A percentile compares a stretch with the other conserved stretches of the same genome.
Evolutionary conservation across 495 filamentous ascomycete species (phyloP).

Genomic region (Ascodesmis nigricans): DNA sequence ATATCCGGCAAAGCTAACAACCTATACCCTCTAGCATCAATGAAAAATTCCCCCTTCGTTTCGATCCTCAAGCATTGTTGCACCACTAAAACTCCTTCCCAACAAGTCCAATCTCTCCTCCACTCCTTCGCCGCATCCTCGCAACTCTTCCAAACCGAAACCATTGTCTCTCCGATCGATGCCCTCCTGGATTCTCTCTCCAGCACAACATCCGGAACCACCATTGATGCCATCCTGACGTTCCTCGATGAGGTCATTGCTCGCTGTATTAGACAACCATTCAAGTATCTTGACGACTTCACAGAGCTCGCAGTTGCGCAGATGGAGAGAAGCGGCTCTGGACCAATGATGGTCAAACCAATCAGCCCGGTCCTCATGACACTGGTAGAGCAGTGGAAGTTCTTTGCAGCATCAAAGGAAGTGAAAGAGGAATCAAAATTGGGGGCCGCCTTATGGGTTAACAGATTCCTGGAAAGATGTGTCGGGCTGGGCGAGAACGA

Average conservation of each 20-base stretch:
- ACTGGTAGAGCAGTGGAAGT: conserved; percentile 19
- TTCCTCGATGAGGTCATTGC: conserved; percentile 16
- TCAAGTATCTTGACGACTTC: conserved; percentile 20
- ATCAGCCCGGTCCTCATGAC: conserved; percentile 18
- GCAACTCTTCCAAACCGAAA: conserved; percentile 16
- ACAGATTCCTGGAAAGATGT: conserved; percentile 15
- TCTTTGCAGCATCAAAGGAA: conserved; percentile 12
- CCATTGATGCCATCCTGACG: conserved; percentile 9
- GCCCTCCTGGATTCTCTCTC: conserved; percentile 19
- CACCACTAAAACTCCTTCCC: conserved; percentile 9
- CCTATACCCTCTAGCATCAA: conserved; percentile 9
- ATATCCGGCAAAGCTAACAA: no score
- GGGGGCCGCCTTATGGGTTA: conserved; percentile 11
- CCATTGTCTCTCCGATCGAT: conserved; percentile 13
- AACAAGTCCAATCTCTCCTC: conserved; percentile 13
- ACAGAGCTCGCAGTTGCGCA: conserved; percentile 11
- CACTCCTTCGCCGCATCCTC: conserved; percentile 17
- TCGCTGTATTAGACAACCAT: conserved; percentile 15
- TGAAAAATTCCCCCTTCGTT: conserved; percentile 17
- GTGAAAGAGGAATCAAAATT: conserved; percentile 5
- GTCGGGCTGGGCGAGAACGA: conserved; percentile 16
- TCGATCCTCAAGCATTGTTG: conserved; percentile 18
- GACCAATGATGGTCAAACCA: no score
- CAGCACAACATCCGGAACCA: conserved; percentile 4
- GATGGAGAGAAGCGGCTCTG: no score